Evolutionary conservation across 164 flowering plant species (phyloP).

Genomic region (Berberis vulgaris): DNA sequence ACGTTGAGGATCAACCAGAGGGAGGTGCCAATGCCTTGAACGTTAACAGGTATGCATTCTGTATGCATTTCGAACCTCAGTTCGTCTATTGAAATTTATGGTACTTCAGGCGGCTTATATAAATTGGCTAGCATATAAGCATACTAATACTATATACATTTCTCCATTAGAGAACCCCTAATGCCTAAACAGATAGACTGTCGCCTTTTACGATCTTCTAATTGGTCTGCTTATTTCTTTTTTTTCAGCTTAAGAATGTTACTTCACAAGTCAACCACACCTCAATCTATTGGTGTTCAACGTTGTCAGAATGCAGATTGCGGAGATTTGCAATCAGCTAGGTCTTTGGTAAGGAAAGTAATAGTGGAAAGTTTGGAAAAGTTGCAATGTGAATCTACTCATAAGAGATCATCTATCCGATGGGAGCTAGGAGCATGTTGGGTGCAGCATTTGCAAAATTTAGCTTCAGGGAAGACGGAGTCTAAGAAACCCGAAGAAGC

Average conservation of each 20-base stretch:
- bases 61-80: neutral
- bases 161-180: too few species aligned
- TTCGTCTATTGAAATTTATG: too few species aligned
- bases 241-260: slow-evolving; percentile 70
- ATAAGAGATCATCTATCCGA: slow-evolving; percentile 50
- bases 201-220: too few species aligned
- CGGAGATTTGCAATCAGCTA: slow-evolving; percentile 41
- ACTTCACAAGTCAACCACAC: slow-evolving; percentile 58
- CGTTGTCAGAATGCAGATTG: slow-evolving; percentile 31
- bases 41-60: slow-evolving; percentile 57
- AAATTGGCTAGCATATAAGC: too few species aligned
- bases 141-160: too few species aligned
- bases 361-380: slow-evolving; percentile 50
- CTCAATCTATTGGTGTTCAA: slow-evolving; percentile 37
- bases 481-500: slow-evolving; percentile 59
- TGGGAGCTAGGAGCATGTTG: slow-evolving; percentile 99
- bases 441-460: slow-evolving; percentile 94
- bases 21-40: slow-evolving; percentile 96
- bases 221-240: too few species aligned
- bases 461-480: slow-evolving; percentile 67
- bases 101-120: too few species aligned
- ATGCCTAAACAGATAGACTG: too few species aligned
- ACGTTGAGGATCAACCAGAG: slow-evolving; percentile 73
- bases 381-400: slow-evolving; percentile 47
- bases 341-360: slow-evolving; percentile 49